These are phyloP conservation scores for Combretum micranthum DNA, from an alignment of 345 rosid species.

Conservation along the genomic window DNA sequence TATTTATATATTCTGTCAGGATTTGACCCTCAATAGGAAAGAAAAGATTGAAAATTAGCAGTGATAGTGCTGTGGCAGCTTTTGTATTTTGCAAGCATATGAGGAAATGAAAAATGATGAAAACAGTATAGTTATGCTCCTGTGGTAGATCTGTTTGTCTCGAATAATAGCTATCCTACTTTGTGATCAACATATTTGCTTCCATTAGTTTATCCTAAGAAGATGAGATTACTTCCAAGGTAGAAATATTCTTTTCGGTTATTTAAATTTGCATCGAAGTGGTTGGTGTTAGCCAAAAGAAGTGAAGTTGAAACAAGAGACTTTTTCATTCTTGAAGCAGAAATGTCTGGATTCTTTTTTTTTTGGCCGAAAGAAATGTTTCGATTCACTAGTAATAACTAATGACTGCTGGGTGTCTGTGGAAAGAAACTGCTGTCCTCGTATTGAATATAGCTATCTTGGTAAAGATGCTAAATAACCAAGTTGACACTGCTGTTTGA, in stretches of 20 bases:
- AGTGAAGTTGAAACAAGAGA: not conserved
- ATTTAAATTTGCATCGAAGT: constrained; percentile 5
- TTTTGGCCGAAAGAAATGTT: too few relatives aligned
- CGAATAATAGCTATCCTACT: constrained; percentile 12
- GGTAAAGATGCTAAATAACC: not conserved
- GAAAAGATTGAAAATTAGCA: too few relatives aligned
- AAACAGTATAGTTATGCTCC: not conserved
- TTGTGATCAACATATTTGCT: constrained; percentile 21
- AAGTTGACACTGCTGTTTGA: not conserved
- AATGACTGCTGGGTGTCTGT: not conserved
- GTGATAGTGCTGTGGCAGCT: too few relatives aligned
- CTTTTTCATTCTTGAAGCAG: constrained; percentile 11
- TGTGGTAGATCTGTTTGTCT: constrained; percentile 3
- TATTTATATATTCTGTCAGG: too few relatives aligned
- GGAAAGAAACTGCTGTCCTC: constrained; percentile 4
- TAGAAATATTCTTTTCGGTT: constrained; percentile 7
- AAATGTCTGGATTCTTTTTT: constrained; percentile 4
- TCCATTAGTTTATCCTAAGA: constrained; percentile 26
- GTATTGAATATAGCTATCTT: not conserved
- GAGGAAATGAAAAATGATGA: not conserved
- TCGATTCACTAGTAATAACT: not conserved
- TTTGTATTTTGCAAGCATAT: not conserved
- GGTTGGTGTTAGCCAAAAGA: constrained; percentile 9
- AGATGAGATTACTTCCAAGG: constrained; percentile 20
- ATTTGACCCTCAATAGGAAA: too few relatives aligned